Evolutionary conservation across 1,139 yeast species (phyloP), one percentile per base, ranked within the genome.

Genomic region (Saccharomyces hybrid): DNA sequence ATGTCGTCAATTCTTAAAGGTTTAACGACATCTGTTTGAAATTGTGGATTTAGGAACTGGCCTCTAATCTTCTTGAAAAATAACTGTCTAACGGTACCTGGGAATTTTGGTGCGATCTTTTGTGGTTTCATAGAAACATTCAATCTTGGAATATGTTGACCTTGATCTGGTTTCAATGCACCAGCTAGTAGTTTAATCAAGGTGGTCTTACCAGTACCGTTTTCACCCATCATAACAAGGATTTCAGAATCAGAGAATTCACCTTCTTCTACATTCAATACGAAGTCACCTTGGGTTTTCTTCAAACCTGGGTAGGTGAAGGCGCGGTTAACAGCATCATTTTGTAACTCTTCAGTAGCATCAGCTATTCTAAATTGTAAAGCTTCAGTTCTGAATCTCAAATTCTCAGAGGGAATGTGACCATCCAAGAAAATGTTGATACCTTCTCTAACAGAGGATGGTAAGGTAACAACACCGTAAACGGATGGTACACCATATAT

Each of bases 151-250:
- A 89, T 84, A 67, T 82, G 81, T 60, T 75, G 74, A 55, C 89
- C 89, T 61, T 82, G 81, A 73, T 91, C 97, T 46, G 98, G 95
- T 51, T 88, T 78, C 62, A 88, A 79, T 48, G 89, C 89, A 68
- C 99, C 99, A 23, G 99, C 98, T 66, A 93, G 79, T 69, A 93
- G 78, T 72, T 86, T 88, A 80, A 97, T 91, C 78, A 93, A 86
- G 6, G 99, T 93, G 47, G 99, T 93, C 77, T 93, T 93, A 79
- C 99, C 99, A 26, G 99, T 93, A 78, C 99, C 99, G 73, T 93
- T 93, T 77, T 93, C 99, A 72, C 99, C 99, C 96, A 93, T 91
- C 97, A 93, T 89, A 57, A 93, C 99, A 69, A 93, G 81, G 66
- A 93, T 93, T 77, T 93, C 99, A 47, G 97, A 88, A 73, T 93